Base-by-base conservation (phyloP, 177 flowering plant species). In the Vitis hybrid region DNA sequence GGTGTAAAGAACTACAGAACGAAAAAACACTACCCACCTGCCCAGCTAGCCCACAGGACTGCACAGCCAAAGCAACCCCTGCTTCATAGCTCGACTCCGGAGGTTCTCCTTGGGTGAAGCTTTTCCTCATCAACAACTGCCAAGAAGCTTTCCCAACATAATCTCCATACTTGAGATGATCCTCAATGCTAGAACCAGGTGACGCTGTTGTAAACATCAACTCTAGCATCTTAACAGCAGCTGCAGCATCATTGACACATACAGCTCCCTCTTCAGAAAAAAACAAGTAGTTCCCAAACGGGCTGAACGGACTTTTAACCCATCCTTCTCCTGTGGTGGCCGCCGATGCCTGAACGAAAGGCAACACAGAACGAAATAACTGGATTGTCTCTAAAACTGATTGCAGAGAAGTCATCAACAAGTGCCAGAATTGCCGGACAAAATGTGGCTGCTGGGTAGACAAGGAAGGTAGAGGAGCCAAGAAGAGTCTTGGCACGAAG, bases 251-350 rank as follows among this genome's bases (percentile, higher is more conserved):
- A 16, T 90, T 91, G 45, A 90, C 9, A 63, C 94, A 89, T 49
- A 90, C 64, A 0, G 88, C 87, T 26, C 97, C 95, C 3, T 84
- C 81, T 11, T 75, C 67, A 0, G 89, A 84, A 56, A 87, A 88
- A 45, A 90, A 87, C 33, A 90, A 51, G 56, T 81, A 90, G 79
- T 71, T 85, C 52, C 97, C 97, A 67, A 88, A 88, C 0, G 97
- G 95, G 79, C 77, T 72, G 64, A 83, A 90, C 22, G 18, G 13
- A 29, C 74, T 62, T 6, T 19, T 49, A n/a, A 2, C 8, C 15
- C 58, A 21, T 11, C 12, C 73, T 6, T 62, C 75, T 19, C 57
- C 79, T 65, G 33, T 65, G 69, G 53, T 52, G 3, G 78, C 72
- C 12, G 58, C 29, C 12, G 14, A 66, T 26, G 70, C 77, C 16